Evolutionary conservation across 23 red algal species (phyloP).

Genomic region (Gracilaria domingensis): DNA sequence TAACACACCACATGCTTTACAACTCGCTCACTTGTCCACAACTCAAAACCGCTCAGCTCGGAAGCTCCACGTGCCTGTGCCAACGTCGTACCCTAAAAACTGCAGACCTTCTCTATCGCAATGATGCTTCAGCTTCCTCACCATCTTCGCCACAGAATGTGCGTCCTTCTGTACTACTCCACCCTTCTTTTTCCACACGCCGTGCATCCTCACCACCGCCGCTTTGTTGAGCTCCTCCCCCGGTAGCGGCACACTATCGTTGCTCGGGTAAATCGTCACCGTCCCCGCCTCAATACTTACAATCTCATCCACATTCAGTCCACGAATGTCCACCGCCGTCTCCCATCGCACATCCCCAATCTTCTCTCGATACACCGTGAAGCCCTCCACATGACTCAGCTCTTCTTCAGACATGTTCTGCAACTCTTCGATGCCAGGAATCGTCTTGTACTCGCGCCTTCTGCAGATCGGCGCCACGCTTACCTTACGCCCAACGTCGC

Average conservation of each 20-base stretch:
- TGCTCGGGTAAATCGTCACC: slow-evolving; percentile 87
- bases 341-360: slow-evolving; percentile 85
- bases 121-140: slow-evolving; percentile 74
- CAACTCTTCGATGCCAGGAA: slow-evolving; percentile 47
- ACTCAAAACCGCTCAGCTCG: slow-evolving; percentile 62
- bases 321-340: slow-evolving; percentile 75
- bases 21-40: neutral
- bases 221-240: slow-evolving; percentile 79
- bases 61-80: slow-evolving; percentile 85
- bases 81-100: slow-evolving; percentile 84
- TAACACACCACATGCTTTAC: neutral
- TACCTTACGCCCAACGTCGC: neutral
- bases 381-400: slow-evolving; percentile 67
- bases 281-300: slow-evolving; percentile 75
- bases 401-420: slow-evolving; percentile 51
- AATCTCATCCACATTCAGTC: slow-evolving; percentile 78
- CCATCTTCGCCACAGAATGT: slow-evolving; percentile 57
- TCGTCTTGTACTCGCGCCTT: slow-evolving; percentile 49
- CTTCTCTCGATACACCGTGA: slow-evolving; percentile 62
- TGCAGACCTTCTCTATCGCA: slow-evolving; percentile 78
- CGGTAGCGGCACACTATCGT: slow-evolving; percentile 29
- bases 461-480: slow-evolving; percentile 44
- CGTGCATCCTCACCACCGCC: slow-evolving; percentile 65
- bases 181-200: slow-evolving; percentile 78
- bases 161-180: slow-evolving; percentile 58